Evolutionary conservation across 1,284 basidiomycete species (phyloP).

Genomic region (Chalciporus sp.): DNA sequence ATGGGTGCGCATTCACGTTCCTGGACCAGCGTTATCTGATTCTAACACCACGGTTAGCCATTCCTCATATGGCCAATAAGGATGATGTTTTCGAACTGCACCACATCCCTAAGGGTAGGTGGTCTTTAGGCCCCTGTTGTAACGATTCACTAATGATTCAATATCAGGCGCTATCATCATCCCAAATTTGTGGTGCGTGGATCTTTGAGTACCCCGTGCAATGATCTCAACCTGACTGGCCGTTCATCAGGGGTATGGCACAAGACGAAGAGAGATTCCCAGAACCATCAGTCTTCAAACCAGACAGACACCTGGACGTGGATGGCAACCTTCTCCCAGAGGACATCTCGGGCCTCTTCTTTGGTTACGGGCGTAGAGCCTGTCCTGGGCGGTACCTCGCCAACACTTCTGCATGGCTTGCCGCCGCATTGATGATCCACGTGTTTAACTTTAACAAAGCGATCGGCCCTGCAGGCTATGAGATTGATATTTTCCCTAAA

Average conservation of each 20-base stretch:
- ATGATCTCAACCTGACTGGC: not conserved
- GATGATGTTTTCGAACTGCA: slow-evolving; percentile 30
- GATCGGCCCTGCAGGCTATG: slow-evolving; percentile 26
- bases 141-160: not conserved
- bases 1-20: slow-evolving; percentile 19
- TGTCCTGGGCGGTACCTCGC: slow-evolving; percentile 30
- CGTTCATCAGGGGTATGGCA: slow-evolving; percentile 20
- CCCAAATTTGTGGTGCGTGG: slow-evolving; percentile 23
- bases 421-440: slow-evolving; percentile 15
- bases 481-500: slow-evolving; percentile 25
- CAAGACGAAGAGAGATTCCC: slow-evolving; percentile 27
- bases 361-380: slow-evolving; percentile 25
- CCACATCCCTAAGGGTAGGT: slow-evolving; percentile 31
- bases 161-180: slow-evolving; percentile 22
- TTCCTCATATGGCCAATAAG: slow-evolving; percentile 23
- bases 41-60: slow-evolving; percentile 10
- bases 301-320: slow-evolving; percentile 23
- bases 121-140: too few relatives aligned
- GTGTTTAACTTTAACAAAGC: slow-evolving; percentile 25
- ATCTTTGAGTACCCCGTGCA: not conserved
- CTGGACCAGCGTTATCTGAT: not conserved
- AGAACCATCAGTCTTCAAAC: slow-evolving; percentile 24
- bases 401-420: slow-evolving; percentile 21
- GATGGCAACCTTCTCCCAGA: slow-evolving; percentile 20
- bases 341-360: slow-evolving; percentile 15